phyloP scores from a whole-genome alignment of 1,284 basidiomycete species.

The Coniferiporia weirii region DNA sequence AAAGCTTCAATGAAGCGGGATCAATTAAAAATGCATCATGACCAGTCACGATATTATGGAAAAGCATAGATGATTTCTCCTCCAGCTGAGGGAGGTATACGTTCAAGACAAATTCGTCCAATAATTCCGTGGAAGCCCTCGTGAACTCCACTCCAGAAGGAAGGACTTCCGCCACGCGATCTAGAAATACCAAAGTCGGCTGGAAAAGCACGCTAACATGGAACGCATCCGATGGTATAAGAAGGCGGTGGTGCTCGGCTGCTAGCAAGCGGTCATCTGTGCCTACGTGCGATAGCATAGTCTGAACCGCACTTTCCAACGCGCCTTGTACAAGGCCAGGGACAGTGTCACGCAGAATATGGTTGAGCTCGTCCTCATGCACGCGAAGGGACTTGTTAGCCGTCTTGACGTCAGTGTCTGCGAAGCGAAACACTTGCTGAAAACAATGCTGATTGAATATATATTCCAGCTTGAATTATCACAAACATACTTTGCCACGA shows the following conservation, averaged over 20 bases:
- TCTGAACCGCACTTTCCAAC: slow-evolving; percentile 56
- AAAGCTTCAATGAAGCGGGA: slow-evolving; percentile 55
- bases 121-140: slow-evolving; percentile 65
- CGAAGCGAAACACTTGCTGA: slow-evolving; percentile 85
- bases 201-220: slow-evolving; percentile 93
- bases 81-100: slow-evolving; percentile 94
- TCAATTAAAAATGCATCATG: slow-evolving; percentile 84
- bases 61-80: slow-evolving; percentile 86
- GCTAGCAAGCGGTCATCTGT: slow-evolving; percentile 70
- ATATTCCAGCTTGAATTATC: neutral
- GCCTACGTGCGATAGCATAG: slow-evolving; percentile 52
- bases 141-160: slow-evolving; percentile 72
- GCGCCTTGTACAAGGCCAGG: slow-evolving; percentile 85
- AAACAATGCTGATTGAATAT: neutral
- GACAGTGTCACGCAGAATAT: slow-evolving; percentile 84
- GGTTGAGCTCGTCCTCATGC: slow-evolving; percentile 84
- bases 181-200: slow-evolving; percentile 85
- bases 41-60: slow-evolving; percentile 84
- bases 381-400: slow-evolving; percentile 63
- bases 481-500: slow-evolving; percentile 59
- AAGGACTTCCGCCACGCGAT: slow-evolving; percentile 65
- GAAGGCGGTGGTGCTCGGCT: slow-evolving; percentile 74
- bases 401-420: slow-evolving; percentile 77
- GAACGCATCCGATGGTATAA: slow-evolving; percentile 91
- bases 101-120: slow-evolving; percentile 93